Percentiles rank a stretch among this genome's conserved stretches.
Evolutionary conservation across 148 eudicot genomes (phyloP).

Genomic region (Salicornia ramosissima): DNA sequence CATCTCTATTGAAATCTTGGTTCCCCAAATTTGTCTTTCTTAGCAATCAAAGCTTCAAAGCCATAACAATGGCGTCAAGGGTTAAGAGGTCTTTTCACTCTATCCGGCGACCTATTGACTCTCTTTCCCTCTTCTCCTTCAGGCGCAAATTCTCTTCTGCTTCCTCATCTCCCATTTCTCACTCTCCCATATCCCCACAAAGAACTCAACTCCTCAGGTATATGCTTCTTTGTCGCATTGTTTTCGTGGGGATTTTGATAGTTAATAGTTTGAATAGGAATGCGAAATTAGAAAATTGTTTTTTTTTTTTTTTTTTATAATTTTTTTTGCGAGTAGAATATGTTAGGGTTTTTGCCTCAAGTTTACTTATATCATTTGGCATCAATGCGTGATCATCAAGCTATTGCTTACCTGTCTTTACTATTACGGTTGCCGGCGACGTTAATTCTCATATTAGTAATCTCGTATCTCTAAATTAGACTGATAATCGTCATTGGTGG

Average conservation of each 20-base stretch:
- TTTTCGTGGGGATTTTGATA: neutral
- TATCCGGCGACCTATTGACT: neutral
- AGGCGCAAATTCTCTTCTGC: conserved; percentile 7
- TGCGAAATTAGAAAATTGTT: no score
- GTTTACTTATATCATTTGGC: neutral
- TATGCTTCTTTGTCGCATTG: neutral
- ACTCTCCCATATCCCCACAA: neutral
- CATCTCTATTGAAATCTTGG: no score
- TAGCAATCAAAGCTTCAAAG: neutral
- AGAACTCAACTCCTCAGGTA: neutral
- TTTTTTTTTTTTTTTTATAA: no score
- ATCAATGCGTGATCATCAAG: neutral
- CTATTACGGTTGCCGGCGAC: no score
- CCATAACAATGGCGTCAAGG: conserved; percentile 25
- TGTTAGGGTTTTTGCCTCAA: conserved; percentile 4
- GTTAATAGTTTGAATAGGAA: neutral
- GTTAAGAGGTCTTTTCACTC: conserved; percentile 16
- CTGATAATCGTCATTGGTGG: neutral
- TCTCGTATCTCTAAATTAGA: no score
- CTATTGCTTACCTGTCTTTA: no score
- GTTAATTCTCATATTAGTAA: no score
- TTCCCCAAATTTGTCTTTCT: neutral
- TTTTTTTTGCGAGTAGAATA: neutral
- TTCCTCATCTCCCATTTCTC: conserved; percentile 2
- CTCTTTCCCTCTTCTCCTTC: conserved; percentile 16